Evolutionary conservation across 495 filamentous ascomycete species (phyloP).

Genomic region (Penicillium angulare): DNA sequence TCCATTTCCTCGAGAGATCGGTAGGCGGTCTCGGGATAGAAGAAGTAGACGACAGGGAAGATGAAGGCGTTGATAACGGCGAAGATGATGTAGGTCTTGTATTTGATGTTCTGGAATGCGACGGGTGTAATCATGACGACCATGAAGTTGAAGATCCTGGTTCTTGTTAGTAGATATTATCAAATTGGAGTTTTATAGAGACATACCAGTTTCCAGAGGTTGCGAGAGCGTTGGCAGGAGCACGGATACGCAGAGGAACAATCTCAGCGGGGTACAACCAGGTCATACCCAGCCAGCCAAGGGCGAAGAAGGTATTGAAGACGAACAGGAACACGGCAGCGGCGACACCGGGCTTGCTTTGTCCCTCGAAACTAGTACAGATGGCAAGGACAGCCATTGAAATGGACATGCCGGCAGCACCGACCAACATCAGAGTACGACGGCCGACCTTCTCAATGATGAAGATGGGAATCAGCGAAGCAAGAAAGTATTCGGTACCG

Average conservation of each 20-base stretch:
- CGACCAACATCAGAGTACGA: constrained; percentile 68
- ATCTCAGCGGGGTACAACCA: constrained; percentile 76
- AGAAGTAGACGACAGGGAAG: constrained; percentile 68
- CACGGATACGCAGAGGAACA: constrained; percentile 68
- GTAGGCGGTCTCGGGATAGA: constrained; percentile 74
- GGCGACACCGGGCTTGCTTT: constrained; percentile 43
- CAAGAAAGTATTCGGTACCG: constrained; percentile 72
- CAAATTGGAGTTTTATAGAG: too few species aligned
- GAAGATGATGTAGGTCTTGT: constrained; percentile 76
- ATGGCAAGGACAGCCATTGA: constrained; percentile 69
- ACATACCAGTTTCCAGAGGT: constrained; percentile 48
- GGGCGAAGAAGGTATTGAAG: constrained; percentile 74
- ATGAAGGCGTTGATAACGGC: constrained; percentile 74
- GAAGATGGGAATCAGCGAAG: constrained; percentile 67
- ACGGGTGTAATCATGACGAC: constrained; percentile 74
- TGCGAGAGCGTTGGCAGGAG: constrained; percentile 69
- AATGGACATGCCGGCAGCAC: constrained; percentile 63
- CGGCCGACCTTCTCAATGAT: constrained; percentile 69
- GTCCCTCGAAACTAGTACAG: constrained; percentile 30
- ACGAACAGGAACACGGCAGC: constrained; percentile 66
- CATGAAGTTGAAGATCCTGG: constrained; percentile 49
- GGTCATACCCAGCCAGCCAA: constrained; percentile 76
- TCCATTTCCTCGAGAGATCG: constrained; percentile 75
- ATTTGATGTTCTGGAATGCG: constrained; percentile 63
- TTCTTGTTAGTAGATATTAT: neutral